Base-by-base conservation (phyloP, 306 rosid species). In the Trifolium dubium region DNA sequence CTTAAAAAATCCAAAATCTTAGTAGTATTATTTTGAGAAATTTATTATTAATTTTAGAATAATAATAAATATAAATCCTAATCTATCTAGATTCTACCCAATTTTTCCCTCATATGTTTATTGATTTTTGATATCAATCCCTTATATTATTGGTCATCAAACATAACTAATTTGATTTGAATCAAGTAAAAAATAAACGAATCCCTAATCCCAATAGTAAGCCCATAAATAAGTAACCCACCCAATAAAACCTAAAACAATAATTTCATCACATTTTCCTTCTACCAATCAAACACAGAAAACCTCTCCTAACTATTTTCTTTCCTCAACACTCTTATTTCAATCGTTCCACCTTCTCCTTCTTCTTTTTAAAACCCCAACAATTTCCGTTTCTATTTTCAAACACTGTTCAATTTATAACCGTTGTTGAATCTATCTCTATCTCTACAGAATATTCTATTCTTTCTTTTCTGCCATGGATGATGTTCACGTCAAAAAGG, bases 381-480 rank as follows among this genome's bases (percentile, higher is more conserved):
- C 0, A 47, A 14, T n/a, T 14, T 14, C 8, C 5, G 6, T 6
- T 47, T 14, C 17, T 12, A 10, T 43, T 43, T 43, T 12, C n/a
- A 43, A 10, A 37, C 40, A 37, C 8, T 6, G 9, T 37, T 49
- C 19, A n/a, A 15, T 49, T 49, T n/a, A 6, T 17, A 49, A 49
- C 15, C 61, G 61, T 19, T 54, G 28, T 7, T 54, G 13, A 19
- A 30, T 31, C 41, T 30, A 12, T 4, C 23, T 23, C 0, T 23
- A 0, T 23, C 23, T 23, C 23, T 23, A 23, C 1, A 5, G 30
- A 34, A 62, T 54, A 19, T 54, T 62, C 67, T 62, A n/a, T 60
- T 23, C 30, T 9, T 2, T 14, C 12, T 19, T 64, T 19, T 39
- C 18, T 2, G 9, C 19, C 41, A 93, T 93, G 97, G 89, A 82